Percentiles rank a stretch among this genome's conserved stretches.
Evolutionary conservation across 345 rosid species (phyloP).

Genomic region (Punica granatum): DNA sequence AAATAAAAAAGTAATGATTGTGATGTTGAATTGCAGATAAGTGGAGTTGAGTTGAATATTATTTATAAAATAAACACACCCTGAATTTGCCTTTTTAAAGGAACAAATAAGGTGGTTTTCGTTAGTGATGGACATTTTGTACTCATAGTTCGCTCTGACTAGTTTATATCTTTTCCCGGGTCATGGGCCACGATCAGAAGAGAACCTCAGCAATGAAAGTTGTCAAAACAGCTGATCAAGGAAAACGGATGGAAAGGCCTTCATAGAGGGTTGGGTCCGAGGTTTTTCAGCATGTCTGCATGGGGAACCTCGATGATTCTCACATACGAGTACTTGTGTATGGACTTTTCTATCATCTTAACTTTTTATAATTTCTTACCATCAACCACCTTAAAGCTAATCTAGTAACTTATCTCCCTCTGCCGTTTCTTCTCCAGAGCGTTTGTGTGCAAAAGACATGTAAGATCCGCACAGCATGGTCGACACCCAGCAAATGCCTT

Average conservation of each 20-base stretch:
- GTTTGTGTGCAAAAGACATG: conserved; percentile 65
- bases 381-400: not conserved
- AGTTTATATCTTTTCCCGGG: conserved; percentile 26
- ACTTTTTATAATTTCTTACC: not conserved
- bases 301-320: conserved; percentile 99
- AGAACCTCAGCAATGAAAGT: conserved; percentile 64
- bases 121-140: not conserved
- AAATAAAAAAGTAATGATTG: no score
- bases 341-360: conserved; percentile 16
- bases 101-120: not conserved
- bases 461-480: conserved; percentile 11
- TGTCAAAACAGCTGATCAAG: conserved; percentile 57
- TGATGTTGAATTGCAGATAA: no score
- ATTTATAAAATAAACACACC: no score
- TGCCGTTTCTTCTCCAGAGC: conserved; percentile 38
- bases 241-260: conserved; percentile 96
- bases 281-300: conserved; percentile 97
- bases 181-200: conserved; percentile 68
- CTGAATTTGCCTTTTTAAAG: not conserved
- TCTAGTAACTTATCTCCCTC: not conserved
- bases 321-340: conserved; percentile 95
- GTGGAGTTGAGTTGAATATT: no score
- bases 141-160: not conserved
- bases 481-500: not conserved
- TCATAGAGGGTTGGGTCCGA: conserved; percentile 87